Evolutionary conservation across 2,329 filamentous ascomycete genomes (phyloP).

Genomic region (Dactylella cylindrospora): DNA sequence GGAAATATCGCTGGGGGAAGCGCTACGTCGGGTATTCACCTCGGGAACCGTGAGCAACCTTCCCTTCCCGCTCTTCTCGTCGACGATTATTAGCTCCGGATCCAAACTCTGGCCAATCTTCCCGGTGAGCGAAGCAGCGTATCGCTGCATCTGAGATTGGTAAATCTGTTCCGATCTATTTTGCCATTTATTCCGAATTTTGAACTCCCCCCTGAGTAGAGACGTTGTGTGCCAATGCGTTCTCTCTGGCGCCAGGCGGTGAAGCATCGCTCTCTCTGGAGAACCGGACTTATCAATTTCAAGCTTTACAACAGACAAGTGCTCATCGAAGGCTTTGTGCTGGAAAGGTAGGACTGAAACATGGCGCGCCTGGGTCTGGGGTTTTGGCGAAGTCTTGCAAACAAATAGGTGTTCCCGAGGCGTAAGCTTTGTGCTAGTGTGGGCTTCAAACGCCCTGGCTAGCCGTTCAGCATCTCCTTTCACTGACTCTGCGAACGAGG

Average conservation of each 20-base stretch:
- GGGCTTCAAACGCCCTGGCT: conserved; percentile 1
- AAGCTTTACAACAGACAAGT: conserved; percentile 9
- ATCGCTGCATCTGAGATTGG: conserved; percentile 68
- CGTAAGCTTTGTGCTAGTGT: conserved; percentile 10
- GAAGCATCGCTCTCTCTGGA: neutral
- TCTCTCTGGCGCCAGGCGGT: conserved; percentile 17
- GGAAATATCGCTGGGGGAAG: no score
- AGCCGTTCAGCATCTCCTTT: neutral
- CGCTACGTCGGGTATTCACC: no score
- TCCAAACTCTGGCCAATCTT: conserved; percentile 64
- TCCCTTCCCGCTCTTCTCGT: conserved; percentile 47
- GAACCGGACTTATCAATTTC: conserved; percentile 7
- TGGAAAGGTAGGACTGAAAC: conserved; percentile 14
- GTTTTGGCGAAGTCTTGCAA: neutral
- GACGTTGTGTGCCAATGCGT: conserved; percentile 35
- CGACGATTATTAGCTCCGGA: conserved; percentile 64
- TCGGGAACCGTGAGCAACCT: conserved; percentile 36
- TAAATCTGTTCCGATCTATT: conserved; percentile 62
- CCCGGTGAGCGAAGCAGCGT: conserved; percentile 70
- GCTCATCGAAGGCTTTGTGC: conserved; percentile 13
- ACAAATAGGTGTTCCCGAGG: neutral
- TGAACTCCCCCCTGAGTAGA: conserved; percentile 51
- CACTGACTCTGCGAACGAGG: neutral
- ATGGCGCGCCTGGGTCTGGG: neutral
- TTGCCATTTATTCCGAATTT: conserved; percentile 48